Evolutionary conservation across 2,329 filamentous ascomycete genomes (phyloP).

Genomic region (Lecanosticta acicola): DNA sequence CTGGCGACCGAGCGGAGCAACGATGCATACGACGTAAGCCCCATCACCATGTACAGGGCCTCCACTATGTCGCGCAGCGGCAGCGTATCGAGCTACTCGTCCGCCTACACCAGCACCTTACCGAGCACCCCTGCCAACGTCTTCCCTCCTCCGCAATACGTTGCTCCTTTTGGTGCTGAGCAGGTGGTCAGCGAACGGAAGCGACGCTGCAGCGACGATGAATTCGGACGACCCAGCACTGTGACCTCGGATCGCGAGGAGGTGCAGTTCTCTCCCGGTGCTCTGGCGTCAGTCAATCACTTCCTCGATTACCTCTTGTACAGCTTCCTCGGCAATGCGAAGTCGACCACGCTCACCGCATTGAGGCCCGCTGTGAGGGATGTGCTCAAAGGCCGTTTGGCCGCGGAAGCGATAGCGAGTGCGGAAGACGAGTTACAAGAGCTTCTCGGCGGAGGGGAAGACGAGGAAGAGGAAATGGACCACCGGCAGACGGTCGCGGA

Average conservation of each 20-base stretch:
- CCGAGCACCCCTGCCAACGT: conserved; percentile 36
- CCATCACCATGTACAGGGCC: conserved; percentile 6
- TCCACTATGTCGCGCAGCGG: conserved; percentile 17
- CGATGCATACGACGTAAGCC: conserved; percentile 12
- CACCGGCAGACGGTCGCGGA: conserved; percentile 23
- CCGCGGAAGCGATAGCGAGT: conserved; percentile 73
- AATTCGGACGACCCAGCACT: conserved; percentile 49
- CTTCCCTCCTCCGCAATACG: conserved; percentile 76
- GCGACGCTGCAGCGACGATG: conserved; percentile 54
- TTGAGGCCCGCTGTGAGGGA: conserved; percentile 79
- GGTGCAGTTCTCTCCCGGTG: conserved; percentile 65
- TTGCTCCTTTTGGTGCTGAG: conserved; percentile 79
- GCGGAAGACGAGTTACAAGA: conserved; percentile 84
- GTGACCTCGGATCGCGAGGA: conserved; percentile 59
- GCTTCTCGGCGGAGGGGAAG: conserved; percentile 74
- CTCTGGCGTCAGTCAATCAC: conserved; percentile 74
- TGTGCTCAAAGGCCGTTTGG: conserved; percentile 82
- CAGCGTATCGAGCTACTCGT: conserved; percentile 16
- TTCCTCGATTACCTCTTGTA: conserved; percentile 93
- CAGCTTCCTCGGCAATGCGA: conserved; percentile 75
- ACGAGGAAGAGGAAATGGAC: conserved; percentile 46
- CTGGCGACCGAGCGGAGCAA: conserved; percentile 2
- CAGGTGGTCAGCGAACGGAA: conserved; percentile 83
- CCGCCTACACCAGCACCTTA: conserved; percentile 10
- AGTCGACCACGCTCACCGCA: conserved; percentile 67